Base-by-base conservation (phyloP, 2,329 filamentous ascomycete genomes). In the Zymoseptoria brevis region DNA sequence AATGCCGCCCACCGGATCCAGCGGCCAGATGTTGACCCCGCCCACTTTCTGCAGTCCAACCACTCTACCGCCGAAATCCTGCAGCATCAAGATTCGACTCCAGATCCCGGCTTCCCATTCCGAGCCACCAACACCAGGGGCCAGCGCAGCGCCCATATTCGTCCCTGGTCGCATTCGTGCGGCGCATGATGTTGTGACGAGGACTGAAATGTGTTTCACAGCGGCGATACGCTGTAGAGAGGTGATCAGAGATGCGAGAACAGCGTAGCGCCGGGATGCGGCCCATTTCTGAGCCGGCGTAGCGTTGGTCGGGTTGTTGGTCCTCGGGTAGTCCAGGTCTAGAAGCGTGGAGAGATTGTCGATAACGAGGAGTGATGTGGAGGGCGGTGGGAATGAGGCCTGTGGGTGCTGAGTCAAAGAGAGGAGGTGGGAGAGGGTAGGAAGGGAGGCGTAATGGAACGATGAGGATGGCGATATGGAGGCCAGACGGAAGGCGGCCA, bases 101-200 rank as follows among this genome's bases (percentile, higher is more conserved):
- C 84, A 83, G 45, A 96, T 78, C 30, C 85, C 87, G 63, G 84
- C 85, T 61, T 96, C 91, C 92, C 92, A 96, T 50, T 88, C 83
- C 19, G 80, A 80, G 13, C 88, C 86, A 58, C 87, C 87, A 62
- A 96, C 80, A 49, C 89, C 85, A 16, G 91, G 88, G 56, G 87
- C 82, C 54, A 97, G 77, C 9, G 87, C 82, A 13, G 91, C 88
- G 63, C 82, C 86, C 2, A 68, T 50, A 41, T 63, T 69, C n/a
- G n/a, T 53, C 19, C 67, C 69, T 3, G 79, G 79, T 62, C 87
- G 85, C 75, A 95, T 87, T 65, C 86, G 88, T n/a, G 90, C 95
- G 50, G 87, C 87, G 60, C 88, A 90, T 71, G 95, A 91, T 45
- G 86, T 90, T 54, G 91, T 80, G 19, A 94, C 72, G 2, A 96